A percentile compares a stretch with the other conserved stretches of the same genome.
phyloP scores from a whole-genome alignment of 225 moss, liverwort and hornwort species.

The Polytrichum commune region DNA sequence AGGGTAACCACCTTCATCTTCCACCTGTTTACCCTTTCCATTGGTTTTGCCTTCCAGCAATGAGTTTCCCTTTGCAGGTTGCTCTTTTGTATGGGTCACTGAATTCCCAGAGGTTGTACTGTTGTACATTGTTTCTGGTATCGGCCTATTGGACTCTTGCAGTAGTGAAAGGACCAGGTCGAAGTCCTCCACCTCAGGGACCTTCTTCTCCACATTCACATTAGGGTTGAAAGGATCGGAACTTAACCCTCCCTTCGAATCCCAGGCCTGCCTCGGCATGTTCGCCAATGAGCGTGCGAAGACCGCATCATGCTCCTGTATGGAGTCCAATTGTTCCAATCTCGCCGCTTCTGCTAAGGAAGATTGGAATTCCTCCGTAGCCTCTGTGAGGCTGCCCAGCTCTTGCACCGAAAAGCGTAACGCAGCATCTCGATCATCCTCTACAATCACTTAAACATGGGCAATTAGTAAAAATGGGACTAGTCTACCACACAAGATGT shows the following conservation, averaged over 20 bases:
- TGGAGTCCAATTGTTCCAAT: conserved; percentile 32
- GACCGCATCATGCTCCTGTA: conserved; percentile 29
- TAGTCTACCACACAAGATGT: conserved; percentile 4
- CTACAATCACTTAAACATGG: background rate
- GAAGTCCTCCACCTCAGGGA: conserved; percentile 3
- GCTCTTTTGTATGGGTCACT: background rate
- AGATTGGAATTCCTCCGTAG: conserved; percentile 21
- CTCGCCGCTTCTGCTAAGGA: conserved; percentile 31
- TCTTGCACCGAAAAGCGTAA: conserved; percentile 25
- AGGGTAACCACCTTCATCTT: too few relatives aligned
- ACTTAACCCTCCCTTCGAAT: background rate
- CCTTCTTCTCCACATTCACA: too few relatives aligned
- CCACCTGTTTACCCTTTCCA: too few relatives aligned
- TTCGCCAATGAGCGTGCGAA: conserved; percentile 29
- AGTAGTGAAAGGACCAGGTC: background rate
- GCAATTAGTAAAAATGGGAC: conserved; percentile 9
- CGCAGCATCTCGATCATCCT: conserved; percentile 25
- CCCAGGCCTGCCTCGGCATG: conserved; percentile 10
- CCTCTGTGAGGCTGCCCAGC: conserved; percentile 26
- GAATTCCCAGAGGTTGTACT: background rate
- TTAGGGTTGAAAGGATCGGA: too few relatives aligned
- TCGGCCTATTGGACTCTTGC: too few relatives aligned
- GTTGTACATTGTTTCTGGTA: too few relatives aligned
- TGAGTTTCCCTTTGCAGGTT: background rate
- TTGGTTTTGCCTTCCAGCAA: too few relatives aligned